These are phyloP conservation scores for Ganoderma meredithae DNA, from an alignment of 1,284 basidiomycete species.

Conservation along the genomic window DNA sequence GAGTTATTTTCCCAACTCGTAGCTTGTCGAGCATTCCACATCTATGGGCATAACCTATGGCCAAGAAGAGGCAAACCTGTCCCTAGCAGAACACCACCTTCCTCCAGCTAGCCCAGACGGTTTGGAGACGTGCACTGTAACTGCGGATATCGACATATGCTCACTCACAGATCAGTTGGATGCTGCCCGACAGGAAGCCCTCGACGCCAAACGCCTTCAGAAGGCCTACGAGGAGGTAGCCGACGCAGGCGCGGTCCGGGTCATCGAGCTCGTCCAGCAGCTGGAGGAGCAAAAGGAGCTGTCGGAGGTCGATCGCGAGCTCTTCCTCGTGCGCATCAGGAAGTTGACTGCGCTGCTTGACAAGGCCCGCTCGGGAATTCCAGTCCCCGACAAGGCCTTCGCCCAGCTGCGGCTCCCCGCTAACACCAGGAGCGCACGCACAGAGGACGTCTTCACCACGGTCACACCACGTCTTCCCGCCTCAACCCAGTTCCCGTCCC, in stretches of 20 bases:
- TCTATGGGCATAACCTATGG: not conserved
- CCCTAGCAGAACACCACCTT: not conserved
- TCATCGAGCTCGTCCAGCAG: not conserved
- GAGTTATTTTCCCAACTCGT: too few relatives aligned
- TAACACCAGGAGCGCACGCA: not conserved
- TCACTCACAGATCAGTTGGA: not conserved
- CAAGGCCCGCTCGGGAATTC: not conserved
- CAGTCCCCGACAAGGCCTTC: not conserved
- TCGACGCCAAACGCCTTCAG: not conserved
- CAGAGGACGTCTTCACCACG: conserved; percentile 2
- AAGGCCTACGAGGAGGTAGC: conserved; percentile 6
- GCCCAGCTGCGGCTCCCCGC: conserved; percentile 1
- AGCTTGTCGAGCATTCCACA: too few relatives aligned
- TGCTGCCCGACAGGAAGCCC: not conserved
- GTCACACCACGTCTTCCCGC: not conserved
- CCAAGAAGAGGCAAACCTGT: not conserved
- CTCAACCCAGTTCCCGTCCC: not conserved
- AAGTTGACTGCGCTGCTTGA: not conserved
- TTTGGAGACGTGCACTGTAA: not conserved
- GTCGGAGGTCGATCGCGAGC: conserved; percentile 4
- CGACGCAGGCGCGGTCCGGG: not conserved
- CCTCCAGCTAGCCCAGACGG: not conserved
- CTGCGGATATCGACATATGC: not conserved
- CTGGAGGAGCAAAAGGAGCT: conserved; percentile 3
- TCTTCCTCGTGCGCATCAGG: not conserved